Conservation (phyloP, 352 stramenopile genomes). For the Phytophthora vignae region DNA sequence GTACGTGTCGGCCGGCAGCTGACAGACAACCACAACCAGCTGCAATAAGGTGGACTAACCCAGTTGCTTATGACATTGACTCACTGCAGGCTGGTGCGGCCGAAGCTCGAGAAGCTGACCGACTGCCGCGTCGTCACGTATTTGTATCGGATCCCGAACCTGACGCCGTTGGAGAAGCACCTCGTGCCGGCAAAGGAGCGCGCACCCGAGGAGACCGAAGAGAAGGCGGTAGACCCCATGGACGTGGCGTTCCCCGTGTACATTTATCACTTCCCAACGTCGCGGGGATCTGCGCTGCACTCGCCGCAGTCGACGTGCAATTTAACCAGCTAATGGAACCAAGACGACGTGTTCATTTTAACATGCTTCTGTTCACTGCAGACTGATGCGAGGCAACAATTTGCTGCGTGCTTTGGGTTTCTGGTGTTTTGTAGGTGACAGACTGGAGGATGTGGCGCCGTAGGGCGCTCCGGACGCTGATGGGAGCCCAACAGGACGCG, state of each 20-base stretch:
- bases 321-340: not conserved
- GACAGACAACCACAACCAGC: constrained; percentile 1
- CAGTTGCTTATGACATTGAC: not conserved
- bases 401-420: constrained; percentile 35
- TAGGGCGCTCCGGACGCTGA: constrained; percentile 20
- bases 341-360: constrained; percentile 9
- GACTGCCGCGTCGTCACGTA: constrained; percentile 78
- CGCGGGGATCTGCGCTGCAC: constrained; percentile 1
- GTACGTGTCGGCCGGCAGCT: constrained; percentile 35
- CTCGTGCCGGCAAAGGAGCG: constrained; percentile 55
- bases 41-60: constrained; percentile 14
- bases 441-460: constrained; percentile 1
- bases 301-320: not conserved
- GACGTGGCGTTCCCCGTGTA: constrained; percentile 79
- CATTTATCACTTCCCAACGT: constrained; percentile 69
- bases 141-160: constrained; percentile 70
- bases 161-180: constrained; percentile 48
- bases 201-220: constrained; percentile 2
- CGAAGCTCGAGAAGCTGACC: constrained; percentile 52
- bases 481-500: constrained; percentile 26
- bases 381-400: constrained; percentile 37
- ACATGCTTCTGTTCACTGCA: constrained; percentile 15
- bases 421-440: constrained; percentile 35
- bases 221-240: constrained; percentile 6
- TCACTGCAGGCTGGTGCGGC: constrained; percentile 50